Percentiles rank a stretch among this genome's conserved stretches.
Evolutionary conservation across 2,329 filamentous ascomycete species (phyloP).

Genomic region (Teratosphaeria destructans): DNA sequence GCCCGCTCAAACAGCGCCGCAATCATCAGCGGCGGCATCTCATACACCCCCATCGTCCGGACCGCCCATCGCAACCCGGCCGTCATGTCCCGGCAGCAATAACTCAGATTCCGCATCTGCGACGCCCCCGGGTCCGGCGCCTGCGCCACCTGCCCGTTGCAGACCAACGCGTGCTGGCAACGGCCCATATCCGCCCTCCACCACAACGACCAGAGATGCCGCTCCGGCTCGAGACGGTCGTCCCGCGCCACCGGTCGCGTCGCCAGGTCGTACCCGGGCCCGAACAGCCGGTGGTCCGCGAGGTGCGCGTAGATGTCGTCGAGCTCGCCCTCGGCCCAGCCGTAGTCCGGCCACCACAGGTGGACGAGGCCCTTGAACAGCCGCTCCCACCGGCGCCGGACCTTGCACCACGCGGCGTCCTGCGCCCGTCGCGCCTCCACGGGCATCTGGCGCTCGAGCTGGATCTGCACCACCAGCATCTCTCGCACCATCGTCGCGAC

Average conservation of each 20-base stretch:
- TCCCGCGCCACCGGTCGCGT: background rate
- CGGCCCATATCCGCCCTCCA: background rate
- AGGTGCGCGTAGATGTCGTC: background rate
- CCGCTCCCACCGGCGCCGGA: background rate
- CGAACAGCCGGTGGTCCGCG: background rate
- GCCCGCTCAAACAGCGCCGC: background rate
- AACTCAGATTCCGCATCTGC: background rate
- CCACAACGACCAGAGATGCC: background rate
- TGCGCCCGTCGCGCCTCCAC: background rate
- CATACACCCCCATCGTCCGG: background rate
- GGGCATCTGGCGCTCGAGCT: background rate
- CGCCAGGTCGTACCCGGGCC: background rate
- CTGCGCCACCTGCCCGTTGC: background rate
- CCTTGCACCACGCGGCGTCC: background rate
- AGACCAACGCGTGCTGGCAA: background rate
- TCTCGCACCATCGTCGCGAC: background rate
- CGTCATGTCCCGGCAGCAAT: background rate
- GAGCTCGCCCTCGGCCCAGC: background rate
- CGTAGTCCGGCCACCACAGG: background rate
- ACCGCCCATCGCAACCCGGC: background rate
- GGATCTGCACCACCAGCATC: background rate
- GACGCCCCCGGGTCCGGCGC: too few species aligned
- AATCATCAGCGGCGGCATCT: background rate
- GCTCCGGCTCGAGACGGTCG: background rate
- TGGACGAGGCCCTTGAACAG: background rate